Conservation (phyloP, 2,329 filamentous ascomycete genomes). For the Penicillium sp. region DNA sequence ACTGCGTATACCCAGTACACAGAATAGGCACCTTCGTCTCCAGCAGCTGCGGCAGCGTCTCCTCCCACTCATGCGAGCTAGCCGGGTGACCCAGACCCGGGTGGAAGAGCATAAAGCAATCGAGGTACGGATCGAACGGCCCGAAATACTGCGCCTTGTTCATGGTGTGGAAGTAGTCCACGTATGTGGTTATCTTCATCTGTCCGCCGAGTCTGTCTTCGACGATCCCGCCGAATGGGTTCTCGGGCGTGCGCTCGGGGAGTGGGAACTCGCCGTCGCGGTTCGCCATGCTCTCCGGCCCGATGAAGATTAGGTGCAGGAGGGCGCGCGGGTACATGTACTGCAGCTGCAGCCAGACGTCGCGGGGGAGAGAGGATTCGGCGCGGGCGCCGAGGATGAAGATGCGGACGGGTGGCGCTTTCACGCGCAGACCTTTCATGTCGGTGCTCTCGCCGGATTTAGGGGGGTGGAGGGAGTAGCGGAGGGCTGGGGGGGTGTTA, state of each 20-base stretch:
- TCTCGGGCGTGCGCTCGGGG: slow-evolving; percentile 77
- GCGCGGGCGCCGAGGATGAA: slow-evolving; percentile 94
- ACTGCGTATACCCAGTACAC: slow-evolving; percentile 93
- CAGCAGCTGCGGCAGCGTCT: slow-evolving; percentile 83
- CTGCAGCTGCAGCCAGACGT: slow-evolving; percentile 92
- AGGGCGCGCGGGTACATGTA: slow-evolving; percentile 91
- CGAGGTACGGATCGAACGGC: slow-evolving; percentile 97
- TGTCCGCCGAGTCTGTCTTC: slow-evolving; percentile 86
- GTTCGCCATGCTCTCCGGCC: slow-evolving; percentile 93
- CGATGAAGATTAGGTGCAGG: slow-evolving; percentile 91
- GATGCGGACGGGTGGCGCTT: slow-evolving; percentile 83
- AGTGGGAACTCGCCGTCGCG: slow-evolving; percentile 91
- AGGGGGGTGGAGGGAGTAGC: slow-evolving; percentile 91
- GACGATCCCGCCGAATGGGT: slow-evolving; percentile 91
- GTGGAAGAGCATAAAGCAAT: slow-evolving; percentile 96
- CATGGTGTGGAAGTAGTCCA: slow-evolving; percentile 97
- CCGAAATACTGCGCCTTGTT: slow-evolving; percentile 88
- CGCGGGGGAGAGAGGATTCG: slow-evolving; percentile 92
- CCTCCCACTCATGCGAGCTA: slow-evolving; percentile 89
- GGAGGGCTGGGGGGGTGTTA: slow-evolving; percentile 62
- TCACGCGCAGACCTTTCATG: slow-evolving; percentile 77
- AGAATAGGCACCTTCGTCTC: slow-evolving; percentile 96
- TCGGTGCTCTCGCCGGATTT: slow-evolving; percentile 71
- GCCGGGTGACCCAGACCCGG: slow-evolving; percentile 94
- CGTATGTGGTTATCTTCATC: slow-evolving; percentile 96